Evolutionary conservation across 2,329 filamentous ascomycete species (phyloP), one percentile per base, ranked within the genome.

Genomic region (Neofusicoccum ribis): DNA sequence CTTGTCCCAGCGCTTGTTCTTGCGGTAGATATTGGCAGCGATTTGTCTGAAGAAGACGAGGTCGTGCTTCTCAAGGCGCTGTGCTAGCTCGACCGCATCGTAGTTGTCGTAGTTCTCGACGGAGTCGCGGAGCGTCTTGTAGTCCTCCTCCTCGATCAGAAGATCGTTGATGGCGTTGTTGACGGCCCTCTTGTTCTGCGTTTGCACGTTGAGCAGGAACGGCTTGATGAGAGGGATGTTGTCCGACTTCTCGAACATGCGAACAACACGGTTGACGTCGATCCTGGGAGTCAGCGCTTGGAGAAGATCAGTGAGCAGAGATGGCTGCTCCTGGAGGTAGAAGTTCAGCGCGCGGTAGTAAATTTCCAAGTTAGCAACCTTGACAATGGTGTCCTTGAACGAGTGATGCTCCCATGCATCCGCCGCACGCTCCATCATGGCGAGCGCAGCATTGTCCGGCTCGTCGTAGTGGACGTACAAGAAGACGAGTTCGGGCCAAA

Each of bases 1-100:
- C 83, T 98, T 98, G 83, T 98, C 94, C 96, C 96, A 99, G 69
- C 95, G 88, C 90, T 98, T 98, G 85, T 97, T 98, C 87, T 98
- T 99, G 78, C 96, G 93, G 84, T 98, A 99, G 79, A 99, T 99
- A 81, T 86, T 97, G 70, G 96, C 93, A 4, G 95, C 95, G 74
- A 99, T 97, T 80, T 99, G 95, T 75, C 95, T 90, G 90, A 99
- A 99, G 86, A 99, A 99, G 69, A 99, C 93, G 56, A 99, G 83
- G 65, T 99, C 95, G 76, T 99, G 96, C 83, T 95, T 95, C 86
- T 99, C 96, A 11, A 99, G 85, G 64, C 95, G 91, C 76, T 91
- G 87, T 2, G 95, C 96, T 67, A 99, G 87, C 31, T 96, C 93
- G 52, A 96, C 91, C 2, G 94, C 90, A 77, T 99, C 96, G 76